phyloP scores from a whole-genome alignment of 2,329 filamentous ascomycete species.

The Penicillium sp. region DNA sequence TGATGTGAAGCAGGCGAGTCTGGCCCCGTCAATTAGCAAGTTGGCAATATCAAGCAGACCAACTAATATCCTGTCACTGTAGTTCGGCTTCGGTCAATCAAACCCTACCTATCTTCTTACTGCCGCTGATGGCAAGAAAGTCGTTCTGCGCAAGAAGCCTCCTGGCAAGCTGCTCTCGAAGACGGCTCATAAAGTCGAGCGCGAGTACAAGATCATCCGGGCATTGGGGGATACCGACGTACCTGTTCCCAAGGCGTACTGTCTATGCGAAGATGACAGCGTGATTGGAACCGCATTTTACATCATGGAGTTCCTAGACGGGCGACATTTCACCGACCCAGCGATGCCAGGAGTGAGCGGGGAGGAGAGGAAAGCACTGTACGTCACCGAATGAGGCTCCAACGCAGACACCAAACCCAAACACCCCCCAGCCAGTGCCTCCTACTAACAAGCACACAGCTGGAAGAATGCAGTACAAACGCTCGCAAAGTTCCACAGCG shows the following conservation, averaged over 20 bases:
- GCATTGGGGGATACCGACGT: conserved; percentile 77
- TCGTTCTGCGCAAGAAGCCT: conserved; percentile 95
- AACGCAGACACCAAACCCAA: background rate
- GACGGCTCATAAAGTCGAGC: conserved; percentile 93
- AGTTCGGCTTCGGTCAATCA: conserved; percentile 97
- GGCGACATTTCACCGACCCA: conserved; percentile 88
- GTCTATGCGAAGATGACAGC: conserved; percentile 76
- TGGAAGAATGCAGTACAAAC: conserved; percentile 83
- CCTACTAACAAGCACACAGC: conserved; percentile 36
- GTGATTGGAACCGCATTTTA: conserved; percentile 92
- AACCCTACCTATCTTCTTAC: conserved; percentile 96
- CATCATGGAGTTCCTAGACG: conserved; percentile 93
- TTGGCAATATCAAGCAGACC: background rate
- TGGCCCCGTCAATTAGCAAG: background rate
- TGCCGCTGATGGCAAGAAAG: conserved; percentile 65
- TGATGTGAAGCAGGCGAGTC: conserved; percentile 77
- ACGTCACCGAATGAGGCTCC: conserved; percentile 23
- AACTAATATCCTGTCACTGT: conserved; percentile 6
- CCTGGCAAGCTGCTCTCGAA: conserved; percentile 90
- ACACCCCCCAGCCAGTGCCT: background rate
- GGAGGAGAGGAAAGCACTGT: conserved; percentile 70
- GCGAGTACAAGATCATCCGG: conserved; percentile 87
- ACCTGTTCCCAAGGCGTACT: conserved; percentile 78
- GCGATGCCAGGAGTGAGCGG: conserved; percentile 69
- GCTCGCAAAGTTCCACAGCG: conserved; percentile 78